Percentiles rank a stretch among this genome's conserved stretches.
phyloP scores from a whole-genome alignment of 2,329 filamentous ascomycete genomes.

The Phoma sp. region DNA sequence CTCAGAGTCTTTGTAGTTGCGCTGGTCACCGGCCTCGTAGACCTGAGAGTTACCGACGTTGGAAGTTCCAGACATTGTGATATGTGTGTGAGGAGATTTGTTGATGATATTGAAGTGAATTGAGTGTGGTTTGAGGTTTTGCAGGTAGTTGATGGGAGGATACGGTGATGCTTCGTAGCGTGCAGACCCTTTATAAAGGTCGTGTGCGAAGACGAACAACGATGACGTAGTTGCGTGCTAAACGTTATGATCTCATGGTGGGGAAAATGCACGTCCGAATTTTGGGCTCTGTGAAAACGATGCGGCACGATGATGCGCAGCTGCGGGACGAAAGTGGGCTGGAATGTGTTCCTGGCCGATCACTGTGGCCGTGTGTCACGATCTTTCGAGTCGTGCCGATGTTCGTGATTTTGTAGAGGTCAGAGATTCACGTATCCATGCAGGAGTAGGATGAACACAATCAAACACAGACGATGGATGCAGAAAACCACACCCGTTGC shows the following conservation, averaged over 20 bases:
- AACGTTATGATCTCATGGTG: conserved; percentile 33
- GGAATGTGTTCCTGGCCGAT: conserved; percentile 16
- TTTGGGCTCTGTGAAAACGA: conserved; percentile 20
- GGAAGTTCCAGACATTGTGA: conserved; percentile 62
- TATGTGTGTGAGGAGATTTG: conserved; percentile 5
- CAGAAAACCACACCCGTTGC: no score
- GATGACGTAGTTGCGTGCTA: conserved; percentile 28
- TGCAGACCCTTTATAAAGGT: conserved; percentile 21
- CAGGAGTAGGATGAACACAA: no score
- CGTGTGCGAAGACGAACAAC: conserved; percentile 10
- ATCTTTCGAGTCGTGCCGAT: conserved; percentile 12
- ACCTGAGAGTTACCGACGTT: conserved; percentile 70
- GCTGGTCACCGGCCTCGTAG: conserved; percentile 81
- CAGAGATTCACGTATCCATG: no score
- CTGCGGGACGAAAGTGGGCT: conserved; percentile 15
- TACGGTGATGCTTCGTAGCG: not conserved
- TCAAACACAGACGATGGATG: no score
- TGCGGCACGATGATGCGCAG: conserved; percentile 16
- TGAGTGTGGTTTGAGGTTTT: not conserved
- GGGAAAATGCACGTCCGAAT: conserved; percentile 26
- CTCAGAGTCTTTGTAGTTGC: conserved; percentile 64
- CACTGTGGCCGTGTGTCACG: conserved; percentile 1
- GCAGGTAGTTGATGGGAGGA: conserved; percentile 3
- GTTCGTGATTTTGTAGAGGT: not conserved
- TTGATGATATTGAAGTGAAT: not conserved